phyloP scores from a whole-genome alignment of 2,329 filamentous ascomycete species.

The Penicillium thymicola region DNA sequence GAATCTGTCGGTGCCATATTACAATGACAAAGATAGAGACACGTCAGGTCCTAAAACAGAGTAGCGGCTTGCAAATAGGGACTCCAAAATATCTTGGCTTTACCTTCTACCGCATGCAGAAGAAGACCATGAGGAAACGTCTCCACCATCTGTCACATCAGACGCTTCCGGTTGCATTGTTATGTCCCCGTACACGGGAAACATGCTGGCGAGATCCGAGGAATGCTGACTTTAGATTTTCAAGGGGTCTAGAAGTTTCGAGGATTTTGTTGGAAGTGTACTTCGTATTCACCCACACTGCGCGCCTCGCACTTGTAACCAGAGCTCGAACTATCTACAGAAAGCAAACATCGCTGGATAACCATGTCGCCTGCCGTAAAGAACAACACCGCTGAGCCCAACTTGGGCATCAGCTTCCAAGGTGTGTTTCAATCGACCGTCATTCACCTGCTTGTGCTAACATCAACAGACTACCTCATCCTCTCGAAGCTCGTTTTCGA shows the following conservation, averaged over 20 bases:
- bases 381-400: constrained; percentile 37
- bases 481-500: constrained; percentile 39
- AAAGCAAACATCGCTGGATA: neutral
- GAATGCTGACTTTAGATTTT: neutral
- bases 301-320: neutral
- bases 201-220: neutral
- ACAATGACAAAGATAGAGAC: neutral
- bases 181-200: neutral
- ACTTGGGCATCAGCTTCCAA: constrained; percentile 28
- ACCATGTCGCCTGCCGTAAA: constrained; percentile 23
- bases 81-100: neutral
- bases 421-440: constrained; percentile 5
- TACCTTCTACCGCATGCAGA: constrained; percentile 17
- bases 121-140: constrained; percentile 3
- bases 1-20: neutral
- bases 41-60: neutral
- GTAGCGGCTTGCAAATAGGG: constrained; percentile 1
- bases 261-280: neutral
- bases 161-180: constrained; percentile 11
- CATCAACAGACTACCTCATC: constrained; percentile 32
- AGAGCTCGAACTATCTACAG: neutral
- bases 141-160: constrained; percentile 7
- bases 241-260: neutral
- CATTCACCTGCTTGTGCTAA: constrained; percentile 2
- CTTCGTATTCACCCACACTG: constrained; percentile 3